A percentile compares a stretch with the other conserved stretches of the same genome.
These are phyloP conservation scores for Acer campestre DNA, from an alignment of 345 rosid genomes.

Conservation along the genomic window DNA sequence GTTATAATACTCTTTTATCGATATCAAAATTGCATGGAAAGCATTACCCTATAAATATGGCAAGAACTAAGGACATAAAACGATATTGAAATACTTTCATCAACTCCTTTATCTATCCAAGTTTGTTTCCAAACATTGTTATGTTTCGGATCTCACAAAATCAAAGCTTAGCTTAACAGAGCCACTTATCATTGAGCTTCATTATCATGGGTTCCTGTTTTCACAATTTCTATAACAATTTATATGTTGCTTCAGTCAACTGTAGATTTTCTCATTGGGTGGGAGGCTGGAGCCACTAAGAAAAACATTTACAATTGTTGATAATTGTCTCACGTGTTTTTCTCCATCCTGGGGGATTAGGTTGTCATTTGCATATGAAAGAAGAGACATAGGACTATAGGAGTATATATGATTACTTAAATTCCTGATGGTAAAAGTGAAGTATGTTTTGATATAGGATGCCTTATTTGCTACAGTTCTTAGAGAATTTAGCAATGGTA, in stretches of 20 bases:
- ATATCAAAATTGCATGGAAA: neutral
- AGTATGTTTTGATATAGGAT: neutral
- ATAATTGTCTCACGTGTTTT: no score
- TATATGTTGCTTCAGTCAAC: neutral
- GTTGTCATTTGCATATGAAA: no score
- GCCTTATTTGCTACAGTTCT: neutral
- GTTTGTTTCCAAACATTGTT: slow-evolving; percentile 1
- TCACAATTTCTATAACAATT: neutral
- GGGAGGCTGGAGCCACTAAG: no score
- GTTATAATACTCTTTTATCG: neutral
- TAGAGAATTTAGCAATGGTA: neutral
- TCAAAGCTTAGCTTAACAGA: neutral
- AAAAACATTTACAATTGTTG: no score
- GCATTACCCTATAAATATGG: neutral
- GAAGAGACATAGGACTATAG: no score
- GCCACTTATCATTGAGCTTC: neutral
- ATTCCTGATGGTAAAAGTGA: neutral
- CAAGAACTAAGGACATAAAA: slow-evolving; percentile 9
- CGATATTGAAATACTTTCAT: neutral
- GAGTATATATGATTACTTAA: slow-evolving; percentile 9
- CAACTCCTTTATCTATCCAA: neutral
- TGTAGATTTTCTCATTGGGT: no score
- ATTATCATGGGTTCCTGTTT: neutral
- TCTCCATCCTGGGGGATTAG: no score
- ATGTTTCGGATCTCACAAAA: neutral